Conservation (phyloP, 2,329 filamentous ascomycete genomes). For the Penicillium digitatum region DNA sequence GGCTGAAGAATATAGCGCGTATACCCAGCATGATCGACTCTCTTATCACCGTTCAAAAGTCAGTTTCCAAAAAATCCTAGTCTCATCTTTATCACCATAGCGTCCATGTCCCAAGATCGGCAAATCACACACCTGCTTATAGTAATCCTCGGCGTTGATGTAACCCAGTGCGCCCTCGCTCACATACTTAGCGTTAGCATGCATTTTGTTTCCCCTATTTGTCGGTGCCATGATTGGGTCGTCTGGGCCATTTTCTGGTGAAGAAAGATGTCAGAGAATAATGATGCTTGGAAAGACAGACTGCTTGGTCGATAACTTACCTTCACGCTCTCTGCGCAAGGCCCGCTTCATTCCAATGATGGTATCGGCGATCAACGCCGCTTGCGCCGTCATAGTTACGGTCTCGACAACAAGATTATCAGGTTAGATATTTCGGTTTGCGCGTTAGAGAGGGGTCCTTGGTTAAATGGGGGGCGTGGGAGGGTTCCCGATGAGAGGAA, state of each 20-base stretch:
- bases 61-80: slow-evolving; percentile 5
- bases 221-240: slow-evolving; percentile 52
- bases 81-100: slow-evolving; percentile 2
- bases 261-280: slow-evolving; percentile 13
- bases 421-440: slow-evolving; percentile 12
- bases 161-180: slow-evolving; percentile 54
- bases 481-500: background rate
- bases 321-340: slow-evolving; percentile 45
- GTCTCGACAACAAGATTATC: slow-evolving; percentile 13
- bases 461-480: background rate
- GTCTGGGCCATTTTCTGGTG: slow-evolving; percentile 44
- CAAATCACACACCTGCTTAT: slow-evolving; percentile 50
- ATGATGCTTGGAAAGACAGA: background rate
- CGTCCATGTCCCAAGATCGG: background rate
- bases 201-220: slow-evolving; percentile 60
- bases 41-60: slow-evolving; percentile 37
- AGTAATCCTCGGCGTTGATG: slow-evolving; percentile 49
- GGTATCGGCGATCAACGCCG: slow-evolving; percentile 50
- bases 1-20: slow-evolving; percentile 55
- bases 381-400: slow-evolving; percentile 42
- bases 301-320: slow-evolving; percentile 29
- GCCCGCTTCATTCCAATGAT: slow-evolving; percentile 54
- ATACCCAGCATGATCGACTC: slow-evolving; percentile 61
- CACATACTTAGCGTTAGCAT: slow-evolving; percentile 54
- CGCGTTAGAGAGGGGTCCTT: slow-evolving; percentile 8